These are phyloP conservation scores for Podospora tetraspora DNA, from an alignment of 495 filamentous ascomycete genomes.

Conservation along the genomic window DNA sequence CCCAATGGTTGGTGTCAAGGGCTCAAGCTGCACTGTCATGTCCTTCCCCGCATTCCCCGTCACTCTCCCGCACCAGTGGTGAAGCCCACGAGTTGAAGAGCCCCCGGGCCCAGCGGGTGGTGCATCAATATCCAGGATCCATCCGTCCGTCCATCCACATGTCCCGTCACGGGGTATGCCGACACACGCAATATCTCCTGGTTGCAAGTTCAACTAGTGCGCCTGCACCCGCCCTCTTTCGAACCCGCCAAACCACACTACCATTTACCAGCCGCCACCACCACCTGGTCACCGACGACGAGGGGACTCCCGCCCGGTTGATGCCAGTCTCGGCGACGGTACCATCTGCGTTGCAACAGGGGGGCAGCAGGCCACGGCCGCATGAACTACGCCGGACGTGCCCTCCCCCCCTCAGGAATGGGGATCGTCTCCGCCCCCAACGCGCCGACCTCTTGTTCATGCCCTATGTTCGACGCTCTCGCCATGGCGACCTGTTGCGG, in stretches of 20 bases:
- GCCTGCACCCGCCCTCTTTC: neutral
- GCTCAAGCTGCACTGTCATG: neutral
- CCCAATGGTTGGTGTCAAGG: neutral
- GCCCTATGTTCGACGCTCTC: neutral
- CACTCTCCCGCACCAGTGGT: neutral
- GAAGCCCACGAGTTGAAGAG: neutral
- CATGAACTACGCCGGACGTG: constrained; percentile 4
- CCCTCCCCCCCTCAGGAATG: neutral
- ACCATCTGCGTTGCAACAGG: neutral
- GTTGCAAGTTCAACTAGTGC: neutral
- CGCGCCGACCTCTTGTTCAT: neutral
- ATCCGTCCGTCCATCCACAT: neutral
- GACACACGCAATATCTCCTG: neutral
- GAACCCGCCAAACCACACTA: neutral
- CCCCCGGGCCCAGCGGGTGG: too few relatives aligned
- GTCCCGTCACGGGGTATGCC: neutral
- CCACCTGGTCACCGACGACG: neutral
- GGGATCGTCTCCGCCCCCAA: neutral
- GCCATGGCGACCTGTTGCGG: neutral
- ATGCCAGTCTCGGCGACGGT: constrained; percentile 14
- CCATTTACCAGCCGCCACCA: neutral
- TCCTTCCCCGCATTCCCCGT: neutral
- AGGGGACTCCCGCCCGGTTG: neutral
- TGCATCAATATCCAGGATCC: neutral
- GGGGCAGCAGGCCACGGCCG: constrained; percentile 6